Base-by-base conservation (phyloP, 352 stramenopile genomes). In the Globisporangium solare region DNA sequence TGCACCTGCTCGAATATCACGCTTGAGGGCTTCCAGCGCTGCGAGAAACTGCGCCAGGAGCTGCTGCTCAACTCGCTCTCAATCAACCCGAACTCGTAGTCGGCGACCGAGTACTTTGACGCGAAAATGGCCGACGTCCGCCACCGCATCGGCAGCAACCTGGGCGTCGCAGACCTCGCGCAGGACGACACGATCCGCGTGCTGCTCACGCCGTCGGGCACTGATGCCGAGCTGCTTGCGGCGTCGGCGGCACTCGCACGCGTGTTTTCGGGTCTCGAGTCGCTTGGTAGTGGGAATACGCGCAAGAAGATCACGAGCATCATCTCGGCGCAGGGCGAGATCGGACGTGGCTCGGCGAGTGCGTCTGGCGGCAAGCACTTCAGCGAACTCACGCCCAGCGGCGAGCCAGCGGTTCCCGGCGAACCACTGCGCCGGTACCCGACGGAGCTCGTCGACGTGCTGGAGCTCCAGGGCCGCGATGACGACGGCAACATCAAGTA, bases 1-100 rank as follows among this genome's bases (percentile, higher is more conserved):
- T 96, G 88, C 69, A 96, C 88, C 37, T 92, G 86, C 68, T 94
- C 81, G 47, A 88, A 80, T 50, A 84, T 93, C 52, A 79, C 71
- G 7, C 65, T 79, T 18, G 61, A 84, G n/a, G 79, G 66, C 3
- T 92, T 92, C 54, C 70, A 72, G 22, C 68, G 64, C 17, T 89
- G 79, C 54, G 78, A 93, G 54, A 74, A 69, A 47, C 53, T 92
- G 32, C 77, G 81, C 12, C 79, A 90, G 57, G 73, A 89, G 57
- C 65, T 95, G 40, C 63, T 94, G 50, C 66, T 92, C 27, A 86
- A 90, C 42, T 76, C 83, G 32, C 69, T 93, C 21, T 92, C 82
- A n/a, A 92, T 92, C 61, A 85, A 88, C 66, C 79, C 77, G 14
- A 89, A 92, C 51, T 73, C 85, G 50, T 69, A 86, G 55, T 83